Evolutionary conservation across 1,284 basidiomycete species (phyloP).

Genomic region (Stereum hirsutum): DNA sequence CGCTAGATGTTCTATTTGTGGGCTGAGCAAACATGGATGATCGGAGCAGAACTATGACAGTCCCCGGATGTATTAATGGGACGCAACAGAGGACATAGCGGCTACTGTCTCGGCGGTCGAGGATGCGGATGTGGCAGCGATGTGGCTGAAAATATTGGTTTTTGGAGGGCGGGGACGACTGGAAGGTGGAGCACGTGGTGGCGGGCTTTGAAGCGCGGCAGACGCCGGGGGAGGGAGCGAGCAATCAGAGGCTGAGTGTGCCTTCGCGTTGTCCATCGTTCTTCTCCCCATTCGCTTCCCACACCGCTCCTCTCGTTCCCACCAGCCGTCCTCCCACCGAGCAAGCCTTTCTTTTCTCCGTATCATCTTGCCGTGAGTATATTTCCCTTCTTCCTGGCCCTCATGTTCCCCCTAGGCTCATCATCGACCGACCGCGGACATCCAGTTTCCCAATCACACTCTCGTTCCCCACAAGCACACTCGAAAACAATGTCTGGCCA

Average conservation of each 20-base stretch:
- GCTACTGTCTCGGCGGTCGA: too few species aligned
- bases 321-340: too few species aligned
- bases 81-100: too few species aligned
- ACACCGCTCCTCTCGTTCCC: too few species aligned
- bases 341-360: neutral
- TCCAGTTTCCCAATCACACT: neutral
- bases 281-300: neutral
- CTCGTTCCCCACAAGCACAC: constrained; percentile 7
- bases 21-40: too few species aligned
- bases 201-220: neutral
- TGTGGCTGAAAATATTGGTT: too few species aligned
- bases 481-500: constrained; percentile 56
- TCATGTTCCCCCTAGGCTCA: neutral
- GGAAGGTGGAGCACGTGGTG: neutral
- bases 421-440: neutral
- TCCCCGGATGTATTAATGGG: too few species aligned
- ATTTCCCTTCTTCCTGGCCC: neutral
- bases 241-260: neutral
- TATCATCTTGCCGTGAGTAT: neutral
- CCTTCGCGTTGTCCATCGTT: neutral
- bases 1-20: too few species aligned
- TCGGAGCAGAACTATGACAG: too few species aligned
- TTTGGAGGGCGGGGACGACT: too few species aligned
- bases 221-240: neutral
- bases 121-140: too few species aligned